Evolutionary conservation across 331 rosid species (phyloP).

Genomic region (Acacia pycnantha): DNA sequence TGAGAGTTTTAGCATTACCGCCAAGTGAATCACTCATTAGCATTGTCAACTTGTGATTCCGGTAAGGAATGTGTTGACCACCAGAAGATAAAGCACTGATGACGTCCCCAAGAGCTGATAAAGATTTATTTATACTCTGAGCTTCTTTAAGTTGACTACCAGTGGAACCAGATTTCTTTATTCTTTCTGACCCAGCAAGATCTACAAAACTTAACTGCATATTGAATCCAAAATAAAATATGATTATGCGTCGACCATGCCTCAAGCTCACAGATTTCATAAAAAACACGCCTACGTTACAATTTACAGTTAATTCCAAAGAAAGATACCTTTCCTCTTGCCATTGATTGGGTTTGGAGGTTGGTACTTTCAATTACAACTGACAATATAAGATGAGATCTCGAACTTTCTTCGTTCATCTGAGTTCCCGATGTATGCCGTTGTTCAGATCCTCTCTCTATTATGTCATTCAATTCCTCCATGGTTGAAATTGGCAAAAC

Average conservation of each 20-base stretch:
- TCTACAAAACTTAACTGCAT: constrained; percentile 93
- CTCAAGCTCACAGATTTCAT: neutral
- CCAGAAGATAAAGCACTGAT: constrained; percentile 88
- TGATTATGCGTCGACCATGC: neutral
- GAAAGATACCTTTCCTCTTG: constrained; percentile 85
- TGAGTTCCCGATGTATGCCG: constrained; percentile 88
- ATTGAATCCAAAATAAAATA: constrained; percentile 15
- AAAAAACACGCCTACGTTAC: neutral
- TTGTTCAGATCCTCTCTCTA: constrained; percentile 77
- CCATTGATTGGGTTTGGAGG: constrained; percentile 89
- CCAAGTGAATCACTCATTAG: constrained; percentile 98
- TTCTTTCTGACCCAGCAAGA: constrained; percentile 98
- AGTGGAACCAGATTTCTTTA: constrained; percentile 89
- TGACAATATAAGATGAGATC: constrained; percentile 90
- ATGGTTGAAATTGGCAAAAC: constrained; percentile 62
- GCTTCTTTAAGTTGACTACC: constrained; percentile 98
- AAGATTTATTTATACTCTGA: constrained; percentile 95
- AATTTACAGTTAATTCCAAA: neutral
- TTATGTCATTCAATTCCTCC: constrained; percentile 71
- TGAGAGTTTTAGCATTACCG: constrained; percentile 97
- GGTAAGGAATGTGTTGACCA: constrained; percentile 93
- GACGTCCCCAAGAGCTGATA: constrained; percentile 98
- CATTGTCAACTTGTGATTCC: constrained; percentile 97
- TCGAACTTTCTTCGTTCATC: constrained; percentile 94
- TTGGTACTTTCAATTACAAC: constrained; percentile 82